Conservation (phyloP, 805 yeast genomes). For the Candida schatavii region DNA sequence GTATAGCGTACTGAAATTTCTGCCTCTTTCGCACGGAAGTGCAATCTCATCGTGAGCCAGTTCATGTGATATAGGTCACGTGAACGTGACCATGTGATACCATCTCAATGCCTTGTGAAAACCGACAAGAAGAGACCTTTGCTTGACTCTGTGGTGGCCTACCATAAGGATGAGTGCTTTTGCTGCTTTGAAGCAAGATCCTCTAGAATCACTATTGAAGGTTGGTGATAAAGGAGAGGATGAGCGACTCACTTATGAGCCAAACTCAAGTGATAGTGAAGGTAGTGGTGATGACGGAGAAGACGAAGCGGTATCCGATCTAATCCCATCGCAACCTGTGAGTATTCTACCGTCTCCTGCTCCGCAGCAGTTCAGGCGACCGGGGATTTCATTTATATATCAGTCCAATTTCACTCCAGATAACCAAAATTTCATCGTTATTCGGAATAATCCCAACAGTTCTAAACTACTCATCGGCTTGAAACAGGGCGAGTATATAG, state of each 20-base stretch:
- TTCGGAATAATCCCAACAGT: conserved; percentile 12
- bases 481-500: conserved; percentile 37
- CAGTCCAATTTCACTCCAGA: conserved; percentile 37
- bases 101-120: no score
- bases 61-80: no score
- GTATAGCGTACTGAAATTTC: no score
- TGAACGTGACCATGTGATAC: no score
- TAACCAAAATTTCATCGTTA: conserved; percentile 35
- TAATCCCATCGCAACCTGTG: not conserved
- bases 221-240: conserved; percentile 6
- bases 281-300: conserved; percentile 15
- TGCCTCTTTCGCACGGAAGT: no score
- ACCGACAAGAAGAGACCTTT: no score
- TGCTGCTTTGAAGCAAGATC: conserved; percentile 22
- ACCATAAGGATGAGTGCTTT: conserved; percentile 31
- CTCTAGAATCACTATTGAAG: not conserved
- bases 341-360: conserved; percentile 1
- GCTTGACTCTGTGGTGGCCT: no score
- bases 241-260: conserved; percentile 18
- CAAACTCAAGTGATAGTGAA: conserved; percentile 18
- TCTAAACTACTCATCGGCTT: conserved; percentile 39
- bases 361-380: conserved; percentile 3
- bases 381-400: not conserved
- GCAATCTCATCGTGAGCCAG: no score
- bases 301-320: conserved; percentile 13